Conservation (phyloP, 106 monocot genomes). For the Dendrobium nobile region DNA sequence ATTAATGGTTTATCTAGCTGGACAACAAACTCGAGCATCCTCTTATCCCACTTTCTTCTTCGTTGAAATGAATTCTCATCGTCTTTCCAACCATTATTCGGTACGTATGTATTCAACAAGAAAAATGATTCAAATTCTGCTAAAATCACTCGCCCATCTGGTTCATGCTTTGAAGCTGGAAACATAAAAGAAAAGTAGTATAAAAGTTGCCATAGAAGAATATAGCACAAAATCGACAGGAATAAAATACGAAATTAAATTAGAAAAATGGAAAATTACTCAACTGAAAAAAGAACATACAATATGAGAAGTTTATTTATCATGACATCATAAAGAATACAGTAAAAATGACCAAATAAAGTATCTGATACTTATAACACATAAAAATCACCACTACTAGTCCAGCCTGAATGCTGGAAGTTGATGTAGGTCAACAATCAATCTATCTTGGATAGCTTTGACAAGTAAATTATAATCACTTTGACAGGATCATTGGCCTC, state of each 20-base stretch:
- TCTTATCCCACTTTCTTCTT: constrained; percentile 97
- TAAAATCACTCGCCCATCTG: constrained; percentile 92
- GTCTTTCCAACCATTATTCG: constrained; percentile 98
- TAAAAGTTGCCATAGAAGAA: not conserved
- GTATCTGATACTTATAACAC: not conserved
- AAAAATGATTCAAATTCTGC: constrained; percentile 88
- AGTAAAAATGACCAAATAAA: not conserved
- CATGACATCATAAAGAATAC: not conserved
- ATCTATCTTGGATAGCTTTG: not conserved
- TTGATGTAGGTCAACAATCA: not conserved
- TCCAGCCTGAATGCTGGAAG: not conserved
- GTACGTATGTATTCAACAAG: constrained; percentile 82
- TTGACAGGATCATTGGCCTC: not conserved
- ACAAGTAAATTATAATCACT: not conserved
- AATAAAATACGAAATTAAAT: not conserved
- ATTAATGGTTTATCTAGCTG: constrained; percentile 72
- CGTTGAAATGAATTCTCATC: constrained; percentile 90
- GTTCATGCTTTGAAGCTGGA: constrained; percentile 89
- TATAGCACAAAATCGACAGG: not conserved
- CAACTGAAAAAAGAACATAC: not conserved
- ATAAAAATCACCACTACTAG: too few relatives aligned
- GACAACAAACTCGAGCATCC: constrained; percentile 86
- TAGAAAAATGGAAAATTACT: not conserved
- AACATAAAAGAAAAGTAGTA: constrained; percentile 13
- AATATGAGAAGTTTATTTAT: not conserved